These are phyloP conservation scores for Scutellaria baicalensis DNA, from an alignment of 257 asterid genomes.

Conservation along the genomic window DNA sequence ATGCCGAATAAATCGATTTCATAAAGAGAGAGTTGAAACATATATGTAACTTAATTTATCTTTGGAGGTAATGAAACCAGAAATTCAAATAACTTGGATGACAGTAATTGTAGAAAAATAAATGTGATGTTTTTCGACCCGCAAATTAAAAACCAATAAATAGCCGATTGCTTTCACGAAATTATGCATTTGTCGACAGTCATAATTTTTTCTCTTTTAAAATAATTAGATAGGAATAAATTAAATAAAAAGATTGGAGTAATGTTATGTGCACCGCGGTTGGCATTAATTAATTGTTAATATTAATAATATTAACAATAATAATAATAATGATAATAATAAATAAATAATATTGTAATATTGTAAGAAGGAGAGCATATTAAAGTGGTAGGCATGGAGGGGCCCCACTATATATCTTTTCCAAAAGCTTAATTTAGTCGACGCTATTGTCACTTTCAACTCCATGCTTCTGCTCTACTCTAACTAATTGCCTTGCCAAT, in stretches of 20 bases:
- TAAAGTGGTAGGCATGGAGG: neutral
- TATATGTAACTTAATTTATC: too few relatives aligned
- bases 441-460: neutral
- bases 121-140: neutral
- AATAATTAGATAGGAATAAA: neutral
- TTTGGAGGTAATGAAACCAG: too few relatives aligned
- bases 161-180: conserved; percentile 4
- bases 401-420: neutral
- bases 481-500: too few relatives aligned
- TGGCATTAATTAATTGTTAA: too few relatives aligned
- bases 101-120: neutral
- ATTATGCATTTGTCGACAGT: neutral
- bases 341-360: too few relatives aligned
- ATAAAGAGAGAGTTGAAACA: too few relatives aligned
- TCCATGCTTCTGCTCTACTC: neutral
- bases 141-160: neutral
- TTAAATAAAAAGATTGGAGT: neutral
- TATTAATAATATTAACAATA: neutral
- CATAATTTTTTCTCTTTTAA: neutral
- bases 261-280: neutral
- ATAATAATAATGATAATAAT: too few relatives aligned
- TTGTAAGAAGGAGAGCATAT: too few relatives aligned
- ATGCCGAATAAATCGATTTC: neutral
- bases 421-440: neutral
- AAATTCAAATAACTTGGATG: too few relatives aligned